A percentile compares a stretch with the other conserved stretches of the same genome.
Conservation (phyloP, 306 rosid species). For the Cajanus cajan region DNA sequence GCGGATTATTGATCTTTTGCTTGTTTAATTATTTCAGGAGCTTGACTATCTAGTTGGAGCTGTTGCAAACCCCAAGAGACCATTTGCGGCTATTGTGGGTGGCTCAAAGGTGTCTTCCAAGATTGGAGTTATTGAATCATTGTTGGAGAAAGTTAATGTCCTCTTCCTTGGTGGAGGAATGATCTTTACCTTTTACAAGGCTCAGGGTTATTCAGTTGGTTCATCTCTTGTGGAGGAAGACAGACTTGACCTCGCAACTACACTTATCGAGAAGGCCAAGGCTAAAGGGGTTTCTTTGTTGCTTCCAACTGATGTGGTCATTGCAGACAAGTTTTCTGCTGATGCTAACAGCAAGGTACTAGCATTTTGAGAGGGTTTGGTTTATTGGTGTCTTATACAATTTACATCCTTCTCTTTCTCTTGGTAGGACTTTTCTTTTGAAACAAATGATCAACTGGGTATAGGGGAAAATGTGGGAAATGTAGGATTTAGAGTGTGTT, state of each 20-base stretch:
- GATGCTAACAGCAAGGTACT: constrained; percentile 93
- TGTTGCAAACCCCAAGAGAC: constrained; percentile 84
- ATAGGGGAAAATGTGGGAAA: background rate
- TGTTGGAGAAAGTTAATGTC: constrained; percentile 74
- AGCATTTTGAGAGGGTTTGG: background rate
- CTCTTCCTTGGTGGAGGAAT: constrained; percentile 92
- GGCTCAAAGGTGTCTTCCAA: constrained; percentile 93
- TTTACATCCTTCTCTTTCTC: background rate
- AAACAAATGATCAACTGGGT: background rate
- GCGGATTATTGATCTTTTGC: constrained; percentile 4
- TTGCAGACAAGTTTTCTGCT: constrained; percentile 87
- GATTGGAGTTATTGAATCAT: constrained; percentile 91
- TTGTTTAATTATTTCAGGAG: constrained; percentile 55
- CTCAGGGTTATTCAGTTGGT: constrained; percentile 83
- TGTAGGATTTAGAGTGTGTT: background rate
- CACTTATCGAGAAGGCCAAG: constrained; percentile 83
- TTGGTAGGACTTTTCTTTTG: background rate
- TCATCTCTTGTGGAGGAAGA: constrained; percentile 93
- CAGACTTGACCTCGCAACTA: constrained; percentile 70
- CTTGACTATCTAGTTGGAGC: constrained; percentile 95
- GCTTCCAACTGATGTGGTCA: constrained; percentile 88
- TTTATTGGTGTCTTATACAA: background rate
- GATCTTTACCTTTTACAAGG: constrained; percentile 95
- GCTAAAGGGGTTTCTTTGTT: constrained; percentile 77
- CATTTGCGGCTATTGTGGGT: constrained; percentile 95